Conservation (phyloP, 805 yeast species). For the Ogataea nitratoaversa region DNA sequence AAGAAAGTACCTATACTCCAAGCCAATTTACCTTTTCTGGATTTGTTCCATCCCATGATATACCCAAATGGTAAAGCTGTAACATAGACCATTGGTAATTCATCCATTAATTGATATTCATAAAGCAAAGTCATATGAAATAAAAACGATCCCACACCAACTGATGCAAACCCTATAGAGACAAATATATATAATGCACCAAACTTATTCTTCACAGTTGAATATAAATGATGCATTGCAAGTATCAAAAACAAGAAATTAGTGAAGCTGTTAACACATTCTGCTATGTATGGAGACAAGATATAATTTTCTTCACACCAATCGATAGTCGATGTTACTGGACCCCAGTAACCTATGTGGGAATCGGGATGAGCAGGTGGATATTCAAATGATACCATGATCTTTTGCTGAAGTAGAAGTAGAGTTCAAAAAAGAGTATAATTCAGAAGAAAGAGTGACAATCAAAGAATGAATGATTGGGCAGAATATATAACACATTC, state of each 20-base stretch:
- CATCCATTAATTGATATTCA: slow-evolving; percentile 88
- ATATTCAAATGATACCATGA: slow-evolving; percentile 13
- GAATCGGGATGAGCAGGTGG: slow-evolving; percentile 14
- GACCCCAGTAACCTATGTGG: slow-evolving; percentile 54
- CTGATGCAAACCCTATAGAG: slow-evolving; percentile 77
- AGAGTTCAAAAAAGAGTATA: too few relatives aligned
- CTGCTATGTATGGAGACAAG: slow-evolving; percentile 81
- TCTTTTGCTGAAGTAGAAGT: too few relatives aligned
- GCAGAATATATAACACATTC: too few relatives aligned
- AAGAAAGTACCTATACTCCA: slow-evolving; percentile 28
- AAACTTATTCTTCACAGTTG: slow-evolving; percentile 54
- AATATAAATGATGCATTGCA: slow-evolving; percentile 38
- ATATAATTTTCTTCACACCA: slow-evolving; percentile 99
- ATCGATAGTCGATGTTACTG: slow-evolving; percentile 89
- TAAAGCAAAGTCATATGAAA: slow-evolving; percentile 95
- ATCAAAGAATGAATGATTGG: too few relatives aligned
- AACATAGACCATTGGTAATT: slow-evolving; percentile 96
- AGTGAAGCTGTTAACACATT: slow-evolving; percentile 81
- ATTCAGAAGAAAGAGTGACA: too few relatives aligned
- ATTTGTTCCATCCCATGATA: slow-evolving; percentile 29
- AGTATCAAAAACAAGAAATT: slow-evolving; percentile 41
- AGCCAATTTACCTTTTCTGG: slow-evolving; percentile 11
- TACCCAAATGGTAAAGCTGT: slow-evolving; percentile 81
- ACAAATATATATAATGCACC: slow-evolving; percentile 70
- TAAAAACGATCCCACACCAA: slow-evolving; percentile 91